Conservation (phyloP, 176 grass and related monocot genomes). For the Triticum monococcum region DNA sequence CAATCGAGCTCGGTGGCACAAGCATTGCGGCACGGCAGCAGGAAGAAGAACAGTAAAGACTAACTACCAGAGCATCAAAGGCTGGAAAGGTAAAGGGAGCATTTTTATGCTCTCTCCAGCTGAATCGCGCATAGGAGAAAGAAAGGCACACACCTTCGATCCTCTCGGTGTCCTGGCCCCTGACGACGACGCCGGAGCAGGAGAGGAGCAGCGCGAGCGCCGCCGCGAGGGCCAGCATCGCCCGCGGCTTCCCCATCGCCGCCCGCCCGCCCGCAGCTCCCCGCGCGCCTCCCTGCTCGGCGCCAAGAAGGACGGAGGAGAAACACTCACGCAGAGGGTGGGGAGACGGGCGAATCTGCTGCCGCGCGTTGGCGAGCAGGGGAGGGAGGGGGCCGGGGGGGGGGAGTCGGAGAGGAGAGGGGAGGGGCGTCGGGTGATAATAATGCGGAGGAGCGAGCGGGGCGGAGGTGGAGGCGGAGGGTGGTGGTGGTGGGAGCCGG, state of each 20-base stretch:
- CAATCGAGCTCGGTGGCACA: not conserved
- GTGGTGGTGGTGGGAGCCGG: not conserved
- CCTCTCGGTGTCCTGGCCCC: slow-evolving; percentile 56
- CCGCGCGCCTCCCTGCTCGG: not conserved
- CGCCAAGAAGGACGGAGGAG: not conserved
- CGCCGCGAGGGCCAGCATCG: not conserved
- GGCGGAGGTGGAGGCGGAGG: not conserved
- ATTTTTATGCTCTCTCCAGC: not conserved
- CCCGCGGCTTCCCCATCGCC: slow-evolving; percentile 24
- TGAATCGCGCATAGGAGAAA: not conserved
- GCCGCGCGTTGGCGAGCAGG: not conserved
- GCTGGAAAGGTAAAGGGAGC: not conserved
- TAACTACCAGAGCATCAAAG: not conserved
- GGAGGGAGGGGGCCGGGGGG: not conserved
- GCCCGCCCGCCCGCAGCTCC: not conserved
- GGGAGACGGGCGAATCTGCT: not conserved
- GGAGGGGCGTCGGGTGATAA: not conserved
- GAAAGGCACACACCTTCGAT: slow-evolving; percentile 39
- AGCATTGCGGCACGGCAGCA: not conserved
- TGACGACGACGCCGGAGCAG: not conserved
- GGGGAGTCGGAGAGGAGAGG: not conserved
- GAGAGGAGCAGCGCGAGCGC: slow-evolving; percentile 34
- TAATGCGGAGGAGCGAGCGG: not conserved
- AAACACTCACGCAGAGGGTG: not conserved
- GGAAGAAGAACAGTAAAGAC: not conserved